Evolutionary conservation across 2,329 filamentous ascomycete genomes (phyloP).

Genomic region (Didymella sp.): DNA sequence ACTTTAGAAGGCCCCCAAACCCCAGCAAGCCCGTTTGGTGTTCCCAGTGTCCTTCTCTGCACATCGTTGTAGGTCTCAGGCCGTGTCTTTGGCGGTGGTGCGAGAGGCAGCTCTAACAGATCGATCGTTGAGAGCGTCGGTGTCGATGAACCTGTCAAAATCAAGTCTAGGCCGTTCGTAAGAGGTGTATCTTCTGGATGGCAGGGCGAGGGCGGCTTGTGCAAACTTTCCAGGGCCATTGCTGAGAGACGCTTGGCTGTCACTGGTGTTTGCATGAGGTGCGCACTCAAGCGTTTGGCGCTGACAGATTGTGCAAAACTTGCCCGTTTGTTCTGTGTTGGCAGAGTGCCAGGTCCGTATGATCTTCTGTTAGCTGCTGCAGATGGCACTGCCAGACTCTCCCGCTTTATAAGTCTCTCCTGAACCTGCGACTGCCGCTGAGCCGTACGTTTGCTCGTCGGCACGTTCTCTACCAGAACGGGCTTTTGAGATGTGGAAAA

Average conservation of each 20-base stretch:
- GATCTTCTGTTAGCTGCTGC: conserved; percentile 25
- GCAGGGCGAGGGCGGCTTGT: background rate
- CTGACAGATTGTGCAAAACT: conserved; percentile 21
- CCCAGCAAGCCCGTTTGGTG: conserved; percentile 30
- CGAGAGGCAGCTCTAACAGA: conserved; percentile 3
- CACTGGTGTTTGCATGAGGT: conserved; percentile 29
- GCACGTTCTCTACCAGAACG: conserved; percentile 34
- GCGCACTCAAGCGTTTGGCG: conserved; percentile 29
- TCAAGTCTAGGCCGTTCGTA: conserved; percentile 24
- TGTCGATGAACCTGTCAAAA: conserved; percentile 26
- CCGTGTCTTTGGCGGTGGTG: conserved; percentile 18
- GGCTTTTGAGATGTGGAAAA: conserved; percentile 20
- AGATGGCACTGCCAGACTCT: conserved; percentile 28
- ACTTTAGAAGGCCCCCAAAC: conserved; percentile 31
- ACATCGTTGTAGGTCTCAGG: conserved; percentile 25
- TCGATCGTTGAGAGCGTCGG: conserved; percentile 9
- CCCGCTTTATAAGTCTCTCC: conserved; percentile 27
- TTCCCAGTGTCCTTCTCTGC: conserved; percentile 30
- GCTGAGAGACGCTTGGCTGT: conserved; percentile 25
- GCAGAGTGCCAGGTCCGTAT: conserved; percentile 19
- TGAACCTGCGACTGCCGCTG: conserved; percentile 30
- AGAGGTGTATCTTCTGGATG: conserved; percentile 11
- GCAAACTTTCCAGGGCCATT: conserved; percentile 11
- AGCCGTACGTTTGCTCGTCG: conserved; percentile 22
- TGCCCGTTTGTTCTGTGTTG: conserved; percentile 26